These are phyloP conservation scores for Sanghuangporus sanghuang DNA, from an alignment of 1,284 basidiomycete species.

Conservation along the genomic window DNA sequence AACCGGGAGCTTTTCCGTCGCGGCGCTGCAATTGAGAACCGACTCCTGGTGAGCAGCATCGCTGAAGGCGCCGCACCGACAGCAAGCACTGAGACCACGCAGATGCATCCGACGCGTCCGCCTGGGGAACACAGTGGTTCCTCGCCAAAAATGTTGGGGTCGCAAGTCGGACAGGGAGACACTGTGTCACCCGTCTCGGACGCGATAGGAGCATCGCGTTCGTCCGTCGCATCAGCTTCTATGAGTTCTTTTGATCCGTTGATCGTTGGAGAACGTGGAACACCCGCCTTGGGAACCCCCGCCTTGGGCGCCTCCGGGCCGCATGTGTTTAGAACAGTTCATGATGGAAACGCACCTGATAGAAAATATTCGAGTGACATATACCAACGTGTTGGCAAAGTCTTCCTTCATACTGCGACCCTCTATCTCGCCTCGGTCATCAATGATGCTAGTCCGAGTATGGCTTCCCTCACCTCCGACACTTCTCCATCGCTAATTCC, in stretches of 20 bases:
- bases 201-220: slow-evolving; percentile 9
- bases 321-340: not conserved
- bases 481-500: slow-evolving; percentile 10
- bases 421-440: slow-evolving; percentile 70
- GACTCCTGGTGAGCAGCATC: slow-evolving; percentile 37
- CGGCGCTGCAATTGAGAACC: slow-evolving; percentile 61
- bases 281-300: not conserved
- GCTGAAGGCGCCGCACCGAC: slow-evolving; percentile 27
- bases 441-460: slow-evolving; percentile 62
- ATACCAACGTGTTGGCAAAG: slow-evolving; percentile 26
- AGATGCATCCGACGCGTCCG: slow-evolving; percentile 10
- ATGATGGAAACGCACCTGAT: not conserved
- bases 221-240: not conserved
- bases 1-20: slow-evolving; percentile 63
- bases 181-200: not conserved
- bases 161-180: not conserved
- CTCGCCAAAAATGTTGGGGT: not conserved
- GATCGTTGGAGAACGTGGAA: not conserved
- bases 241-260: not conserved
- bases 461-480: slow-evolving; percentile 22
- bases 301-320: not conserved
- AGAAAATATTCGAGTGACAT: not conserved
- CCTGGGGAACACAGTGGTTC: slow-evolving; percentile 5
- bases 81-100: slow-evolving; percentile 9
- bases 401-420: slow-evolving; percentile 64